Percentiles rank a stretch among this genome's conserved stretches.
Conservation (phyloP, 2,329 filamentous ascomycete genomes). For the Neoascochyta sp. region DNA sequence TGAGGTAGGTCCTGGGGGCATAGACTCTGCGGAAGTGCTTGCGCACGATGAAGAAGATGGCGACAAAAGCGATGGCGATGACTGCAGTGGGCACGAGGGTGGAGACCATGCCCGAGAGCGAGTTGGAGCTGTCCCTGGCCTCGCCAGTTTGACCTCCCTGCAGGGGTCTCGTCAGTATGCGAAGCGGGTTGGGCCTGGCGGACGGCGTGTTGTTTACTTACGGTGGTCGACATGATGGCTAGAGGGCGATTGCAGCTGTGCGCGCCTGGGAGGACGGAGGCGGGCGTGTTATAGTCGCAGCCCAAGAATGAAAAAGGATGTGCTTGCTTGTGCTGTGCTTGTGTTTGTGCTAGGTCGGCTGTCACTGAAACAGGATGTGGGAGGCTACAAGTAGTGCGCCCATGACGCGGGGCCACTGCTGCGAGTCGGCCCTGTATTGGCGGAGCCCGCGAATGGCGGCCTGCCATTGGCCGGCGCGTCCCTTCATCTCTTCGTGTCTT, state of each 20-base stretch:
- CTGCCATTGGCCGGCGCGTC: too few species aligned
- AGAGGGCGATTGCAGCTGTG: conserved; percentile 6
- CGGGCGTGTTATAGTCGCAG: conserved; percentile 4
- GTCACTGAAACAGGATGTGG: conserved; percentile 18
- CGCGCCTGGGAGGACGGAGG: conserved; percentile 6
- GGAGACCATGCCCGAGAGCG: conserved; percentile 41
- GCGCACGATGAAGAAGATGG: conserved; percentile 44
- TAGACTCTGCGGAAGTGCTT: conserved; percentile 44
- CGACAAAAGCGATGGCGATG: conserved; percentile 26
- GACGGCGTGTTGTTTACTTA: conserved; percentile 13
- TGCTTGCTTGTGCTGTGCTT: too few species aligned
- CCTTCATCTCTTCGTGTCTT: too few species aligned
- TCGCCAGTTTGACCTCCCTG: conserved; percentile 21
- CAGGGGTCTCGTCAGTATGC: conserved; percentile 6
- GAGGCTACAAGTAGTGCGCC: conserved; percentile 15
- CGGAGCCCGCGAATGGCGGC: conserved; percentile 2
- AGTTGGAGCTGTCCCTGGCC: conserved; percentile 42
- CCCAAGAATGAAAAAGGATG: conserved; percentile 5
- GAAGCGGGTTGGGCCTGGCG: background rate
- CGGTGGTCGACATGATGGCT: conserved; percentile 23
- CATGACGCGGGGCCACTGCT: conserved; percentile 18
- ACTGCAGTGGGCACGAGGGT: conserved; percentile 32
- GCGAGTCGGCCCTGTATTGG: conserved; percentile 13
- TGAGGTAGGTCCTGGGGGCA: conserved; percentile 46
- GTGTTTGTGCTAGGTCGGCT: too few species aligned